These are phyloP conservation scores for Schizochytrium sp. DNA, from an alignment of 108 stramenopile genomes.

Conservation along the genomic window DNA sequence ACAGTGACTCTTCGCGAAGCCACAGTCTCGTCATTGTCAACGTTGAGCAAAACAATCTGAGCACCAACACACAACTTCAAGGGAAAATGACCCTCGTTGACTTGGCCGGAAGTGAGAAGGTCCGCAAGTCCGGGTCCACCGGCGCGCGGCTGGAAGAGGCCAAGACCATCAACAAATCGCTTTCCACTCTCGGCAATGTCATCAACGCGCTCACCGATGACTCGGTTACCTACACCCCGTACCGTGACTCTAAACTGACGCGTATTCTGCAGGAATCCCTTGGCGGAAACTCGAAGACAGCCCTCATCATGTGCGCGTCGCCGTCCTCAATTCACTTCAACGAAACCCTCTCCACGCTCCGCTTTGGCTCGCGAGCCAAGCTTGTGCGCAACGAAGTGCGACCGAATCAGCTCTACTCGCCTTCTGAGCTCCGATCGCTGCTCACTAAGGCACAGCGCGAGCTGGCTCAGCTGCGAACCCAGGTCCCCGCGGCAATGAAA, in stretches of 20 bases:
- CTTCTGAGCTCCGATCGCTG: neutral
- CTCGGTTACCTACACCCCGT: neutral
- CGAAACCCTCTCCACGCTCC: slow-evolving; percentile 45
- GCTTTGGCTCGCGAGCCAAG: slow-evolving; percentile 44
- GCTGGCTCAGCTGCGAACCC: neutral
- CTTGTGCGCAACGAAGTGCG: slow-evolving; percentile 38
- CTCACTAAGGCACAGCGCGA: neutral
- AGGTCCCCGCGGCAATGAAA: neutral
- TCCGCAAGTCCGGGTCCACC: slow-evolving; percentile 23
- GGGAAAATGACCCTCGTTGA: slow-evolving; percentile 30
- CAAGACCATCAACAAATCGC: slow-evolving; percentile 31
- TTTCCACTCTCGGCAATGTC: slow-evolving; percentile 28
- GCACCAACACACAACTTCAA: neutral
- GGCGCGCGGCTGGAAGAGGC: slow-evolving; percentile 34
- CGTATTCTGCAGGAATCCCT: slow-evolving; percentile 21
- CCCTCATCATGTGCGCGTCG: slow-evolving; percentile 41
- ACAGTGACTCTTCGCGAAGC: slow-evolving; percentile 24
- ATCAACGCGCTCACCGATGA: slow-evolving; percentile 22
- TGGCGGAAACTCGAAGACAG: slow-evolving; percentile 11
- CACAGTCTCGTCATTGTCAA: slow-evolving; percentile 30
- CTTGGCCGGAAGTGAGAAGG: slow-evolving; percentile 34
- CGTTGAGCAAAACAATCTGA: neutral
- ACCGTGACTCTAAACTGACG: slow-evolving; percentile 6
- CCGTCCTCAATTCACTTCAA: slow-evolving; percentile 27
- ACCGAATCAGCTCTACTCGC: slow-evolving; percentile 29